Base-by-base conservation (phyloP, 768 basidiomycete genomes). In the Udeniomyces megalosporus region DNA sequence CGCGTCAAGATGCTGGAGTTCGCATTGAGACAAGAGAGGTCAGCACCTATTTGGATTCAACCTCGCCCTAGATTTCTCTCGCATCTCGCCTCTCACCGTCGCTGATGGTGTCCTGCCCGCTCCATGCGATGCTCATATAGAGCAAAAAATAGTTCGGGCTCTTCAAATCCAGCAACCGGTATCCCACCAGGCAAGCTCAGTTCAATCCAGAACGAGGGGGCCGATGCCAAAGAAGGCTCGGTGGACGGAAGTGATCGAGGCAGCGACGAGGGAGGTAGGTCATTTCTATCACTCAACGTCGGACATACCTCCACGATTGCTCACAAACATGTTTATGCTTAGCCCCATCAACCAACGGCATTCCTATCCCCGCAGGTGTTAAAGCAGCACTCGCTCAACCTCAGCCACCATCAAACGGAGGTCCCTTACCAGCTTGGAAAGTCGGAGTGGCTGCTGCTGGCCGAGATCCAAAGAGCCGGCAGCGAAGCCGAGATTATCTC, bases 1-100 rank as follows among this genome's bases (percentile, higher is more conserved):
- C 83, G 95, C 63, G 95, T 96, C 68, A 95, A 95, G 81, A 95
- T 99, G 93, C 82, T 99, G 56, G 95, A 99, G 75, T 96, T 90
- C 74, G 95, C 93, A 45, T 78, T 99, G 52, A 83, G 90, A 51
- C 84, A 92, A 78, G 95, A 99, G 77, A 83, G 95, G 92, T 95
- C 66, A 70, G 81, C 78, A n/a, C 24, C 34, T 28, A 26, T 11
- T 7, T 32, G 3, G n/a, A n/a, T n/a, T n/a, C n/a, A 20, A 24
- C 15, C 20, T n/a, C 24, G n/a, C 28, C 20, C n/a, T 35, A 28
- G 61, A 60, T 4, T 49, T 11, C 49, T 59, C 20, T 60, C 11
- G 44, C 57, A 20, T 58, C 51, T 17, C 50, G 44, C 44, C n/a
- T n/a, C n/a, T n/a, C n/a, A n/a, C n/a, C n/a, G n/a, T 17, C 28